Evolutionary conservation across 2,329 filamentous ascomycete genomes (phyloP), one percentile per base, ranked within the genome.

Genomic region (Zymoseptoria pseudotritici): DNA sequence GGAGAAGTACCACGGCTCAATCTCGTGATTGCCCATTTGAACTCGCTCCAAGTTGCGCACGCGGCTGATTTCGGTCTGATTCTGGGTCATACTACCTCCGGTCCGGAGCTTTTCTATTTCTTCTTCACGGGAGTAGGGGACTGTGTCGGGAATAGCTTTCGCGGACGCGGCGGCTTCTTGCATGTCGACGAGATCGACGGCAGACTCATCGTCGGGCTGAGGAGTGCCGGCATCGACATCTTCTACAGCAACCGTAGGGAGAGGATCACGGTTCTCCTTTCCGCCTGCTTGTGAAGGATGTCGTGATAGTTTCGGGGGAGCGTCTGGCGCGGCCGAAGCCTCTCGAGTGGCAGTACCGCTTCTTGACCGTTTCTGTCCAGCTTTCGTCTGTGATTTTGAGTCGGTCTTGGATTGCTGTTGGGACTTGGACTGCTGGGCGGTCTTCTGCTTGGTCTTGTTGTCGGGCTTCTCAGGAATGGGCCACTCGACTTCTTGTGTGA

Each of bases 1-100:
- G 4, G 91, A 96, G 78, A 99, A 99, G 75, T 99, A 99, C 94
- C 94, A 99, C 0, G 94, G 94, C 73, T 96, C 95, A 51, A 99
- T 84, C 69, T 97, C 91, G 72, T 86, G 88, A 67, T 87, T 86
- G 52, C 94, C 95, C 80, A 99, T 97, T 73, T 97, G 93, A 3
- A 99, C 87, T 66, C 89, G 92, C 58, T 90, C 90, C 66, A 99
- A 86, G 72, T 99, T 99, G 70, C 94, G 88, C 58, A 99, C 96
- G 57, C 95, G 88, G 22, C 93, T 93, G 62, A 99, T 91, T 72
- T 99, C 95, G 11, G 93, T 91, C 59, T 96, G 94, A 66, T 97
- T 97, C 73, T 99, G 95, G 10, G 95, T 99, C 94, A 99, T 97
- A 62, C 91, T 97, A 31, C 94, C 95, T 22, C 90, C 90, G 3